These are phyloP conservation scores for Phytophthora agathidicida DNA, from an alignment of 352 stramenopile species.

Conservation along the genomic window DNA sequence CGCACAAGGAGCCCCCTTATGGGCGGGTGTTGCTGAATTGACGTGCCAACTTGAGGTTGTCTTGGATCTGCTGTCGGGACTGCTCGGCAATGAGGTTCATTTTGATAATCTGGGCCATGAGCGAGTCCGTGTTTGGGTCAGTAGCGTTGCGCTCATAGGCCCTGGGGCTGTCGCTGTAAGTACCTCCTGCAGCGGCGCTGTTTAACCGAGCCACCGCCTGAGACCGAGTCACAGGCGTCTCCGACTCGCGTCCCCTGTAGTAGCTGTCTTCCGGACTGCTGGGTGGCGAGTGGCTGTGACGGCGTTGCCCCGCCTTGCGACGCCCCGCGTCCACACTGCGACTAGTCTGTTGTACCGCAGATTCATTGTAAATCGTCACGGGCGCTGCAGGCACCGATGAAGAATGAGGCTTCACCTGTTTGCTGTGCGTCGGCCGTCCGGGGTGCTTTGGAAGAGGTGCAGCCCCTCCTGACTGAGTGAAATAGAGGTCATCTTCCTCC, in stretches of 20 bases:
- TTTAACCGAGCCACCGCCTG: constrained; percentile 13
- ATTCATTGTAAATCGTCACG: constrained; percentile 32
- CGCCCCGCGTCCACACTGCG: constrained; percentile 21
- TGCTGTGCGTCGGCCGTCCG: constrained; percentile 17
- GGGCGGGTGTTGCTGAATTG: constrained; percentile 39
- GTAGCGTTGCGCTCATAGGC: constrained; percentile 10
- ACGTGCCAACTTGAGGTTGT: constrained; percentile 63
- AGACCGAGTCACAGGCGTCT: constrained; percentile 26
- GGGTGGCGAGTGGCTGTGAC: constrained; percentile 16
- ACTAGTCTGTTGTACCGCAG: constrained; percentile 15
- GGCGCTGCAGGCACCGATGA: constrained; percentile 31
- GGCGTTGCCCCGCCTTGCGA: constrained; percentile 6
- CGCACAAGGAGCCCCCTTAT: constrained; percentile 11
- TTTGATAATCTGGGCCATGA: constrained; percentile 76
- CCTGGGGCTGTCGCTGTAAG: constrained; percentile 13
- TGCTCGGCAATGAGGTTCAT: constrained; percentile 83
- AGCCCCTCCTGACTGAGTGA: constrained; percentile 5
- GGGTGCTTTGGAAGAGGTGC: constrained; percentile 25
- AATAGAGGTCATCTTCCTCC: constrained; percentile 5
- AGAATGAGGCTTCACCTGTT: constrained; percentile 18
- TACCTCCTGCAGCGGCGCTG: not conserved
- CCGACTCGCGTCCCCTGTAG: constrained; percentile 33
- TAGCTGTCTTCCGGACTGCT: constrained; percentile 13
- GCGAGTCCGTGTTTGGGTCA: constrained; percentile 46
- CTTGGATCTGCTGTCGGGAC: constrained; percentile 60